Evolutionary conservation across 305 asterid genomes (phyloP), one percentile per base, ranked within the genome.

Genomic region (Ajuga reptans): DNA sequence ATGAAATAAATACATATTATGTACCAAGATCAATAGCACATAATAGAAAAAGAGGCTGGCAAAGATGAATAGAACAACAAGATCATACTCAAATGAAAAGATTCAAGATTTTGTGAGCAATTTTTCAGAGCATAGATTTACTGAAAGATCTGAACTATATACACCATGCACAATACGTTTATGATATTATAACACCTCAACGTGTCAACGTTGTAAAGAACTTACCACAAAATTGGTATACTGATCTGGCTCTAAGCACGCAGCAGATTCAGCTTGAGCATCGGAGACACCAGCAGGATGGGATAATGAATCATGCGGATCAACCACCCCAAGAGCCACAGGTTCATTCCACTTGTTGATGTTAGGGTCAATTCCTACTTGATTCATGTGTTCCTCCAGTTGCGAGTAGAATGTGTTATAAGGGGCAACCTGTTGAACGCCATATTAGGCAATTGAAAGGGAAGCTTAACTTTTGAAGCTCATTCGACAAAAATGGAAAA

Each of bases 281-380:
- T 93, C 98, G 9, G 96, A 83, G 53, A 87, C 91, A 64, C 98
- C 98, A 42, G 97, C 97, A 24, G 98, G 91, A 87, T 90, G 98
- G 61, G 98, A 88, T 76, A 90, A 76, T 17, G 98, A 93, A 82
- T 93, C 98, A 36, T 93, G 98, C 17, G 96, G 98, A 79, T 93
- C 98, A 42, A 89, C 89, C 72, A 85, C 75, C 70, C 96, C 98
- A 75, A 93, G 95, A 12, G 87, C 84, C 68, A 90, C 79, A 60
- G 90, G 95, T 56, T 87, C 88, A 77, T 84, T 89, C 98, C 98
- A 93, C 79, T 81, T 84, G 65, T 89, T 93, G 77, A 86, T 71
- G 15, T 75, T 83, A 66, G 98, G 84, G 79, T 87, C 87, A 37
- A 93, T 67, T 57, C 95, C 96, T 70, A 83, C 98, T 85, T 86